Conservation (phyloP, 1,139 yeast genomes). For the Debaryomyces udenii region DNA sequence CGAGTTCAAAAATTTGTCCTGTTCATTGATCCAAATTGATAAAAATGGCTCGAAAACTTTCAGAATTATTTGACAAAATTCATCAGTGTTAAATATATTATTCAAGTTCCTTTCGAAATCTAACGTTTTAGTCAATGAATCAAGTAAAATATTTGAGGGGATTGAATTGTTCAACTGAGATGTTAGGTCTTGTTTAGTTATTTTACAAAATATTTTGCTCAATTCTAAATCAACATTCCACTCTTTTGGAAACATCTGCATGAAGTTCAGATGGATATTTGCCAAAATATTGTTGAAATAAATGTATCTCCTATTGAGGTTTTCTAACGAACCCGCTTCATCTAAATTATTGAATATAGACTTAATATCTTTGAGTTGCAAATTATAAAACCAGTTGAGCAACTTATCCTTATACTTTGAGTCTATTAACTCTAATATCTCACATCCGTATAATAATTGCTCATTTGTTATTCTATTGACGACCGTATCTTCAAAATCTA, state of each 20-base stretch:
- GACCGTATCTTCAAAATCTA: conserved; percentile 63
- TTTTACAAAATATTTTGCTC: conserved; percentile 63
- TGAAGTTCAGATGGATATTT: conserved; percentile 56
- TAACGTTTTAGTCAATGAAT: conserved; percentile 36
- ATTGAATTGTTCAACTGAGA: conserved; percentile 28
- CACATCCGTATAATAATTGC: conserved; percentile 64
- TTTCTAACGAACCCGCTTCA: conserved; percentile 94
- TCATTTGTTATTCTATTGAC: conserved; percentile 25
- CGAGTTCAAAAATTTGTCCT: conserved; percentile 62
- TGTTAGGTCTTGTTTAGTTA: conserved; percentile 68
- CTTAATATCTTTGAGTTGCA: conserved; percentile 71
- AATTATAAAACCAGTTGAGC: conserved; percentile 72
- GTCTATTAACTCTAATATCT: conserved; percentile 70
- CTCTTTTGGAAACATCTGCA: conserved; percentile 60
- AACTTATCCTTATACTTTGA: conserved; percentile 61
- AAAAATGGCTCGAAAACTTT: conserved; percentile 83
- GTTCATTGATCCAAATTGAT: conserved; percentile 85
- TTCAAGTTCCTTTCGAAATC: conserved; percentile 81
- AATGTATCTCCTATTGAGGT: conserved; percentile 76
- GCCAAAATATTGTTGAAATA: conserved; percentile 75
- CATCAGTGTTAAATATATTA: conserved; percentile 50
- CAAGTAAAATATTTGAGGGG: conserved; percentile 62
- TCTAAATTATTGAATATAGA: conserved; percentile 75
- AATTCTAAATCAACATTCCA: conserved; percentile 76
- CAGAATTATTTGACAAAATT: conserved; percentile 60